Conservation (phyloP, 2,329 filamentous ascomycete genomes). For the Talaromyces islandicus region DNA sequence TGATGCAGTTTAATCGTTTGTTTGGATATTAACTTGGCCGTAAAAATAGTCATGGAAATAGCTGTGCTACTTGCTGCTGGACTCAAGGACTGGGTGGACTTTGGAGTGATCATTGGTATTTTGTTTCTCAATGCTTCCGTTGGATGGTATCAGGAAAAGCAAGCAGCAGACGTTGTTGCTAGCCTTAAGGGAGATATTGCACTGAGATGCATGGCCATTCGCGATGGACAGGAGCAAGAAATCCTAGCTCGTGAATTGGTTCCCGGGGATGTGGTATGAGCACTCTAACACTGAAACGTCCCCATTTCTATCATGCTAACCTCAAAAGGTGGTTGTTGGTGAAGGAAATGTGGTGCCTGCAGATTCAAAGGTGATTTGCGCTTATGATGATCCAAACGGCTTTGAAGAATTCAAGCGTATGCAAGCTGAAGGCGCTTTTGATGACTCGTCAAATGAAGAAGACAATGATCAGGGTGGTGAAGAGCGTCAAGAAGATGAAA, state of each 20-base stretch:
- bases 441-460: constrained; percentile 52
- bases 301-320: constrained; percentile 1
- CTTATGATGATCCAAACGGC: constrained; percentile 61
- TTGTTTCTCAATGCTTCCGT: constrained; percentile 67
- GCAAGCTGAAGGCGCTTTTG: constrained; percentile 56
- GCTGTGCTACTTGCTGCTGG: constrained; percentile 68
- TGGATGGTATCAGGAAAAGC: constrained; percentile 78
- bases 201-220: constrained; percentile 63
- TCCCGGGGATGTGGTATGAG: constrained; percentile 65
- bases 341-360: constrained; percentile 67
- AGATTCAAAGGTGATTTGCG: constrained; percentile 66
- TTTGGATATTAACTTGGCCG: not conserved
- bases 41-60: constrained; percentile 59
- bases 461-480: constrained; percentile 45
- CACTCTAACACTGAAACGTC: not conserved
- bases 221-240: constrained; percentile 59
- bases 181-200: constrained; percentile 73
- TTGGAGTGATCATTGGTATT: constrained; percentile 73
- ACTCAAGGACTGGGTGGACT: constrained; percentile 69
- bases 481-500: constrained; percentile 41
- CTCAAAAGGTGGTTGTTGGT: constrained; percentile 56
- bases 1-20: not conserved
- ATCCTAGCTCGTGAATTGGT: constrained; percentile 68
- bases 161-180: constrained; percentile 70
- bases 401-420: constrained; percentile 62